A percentile compares a stretch with the other conserved stretches of the same genome.
Conservation (phyloP, 2,329 filamentous ascomycete genomes). For the Coniella vitis region DNA sequence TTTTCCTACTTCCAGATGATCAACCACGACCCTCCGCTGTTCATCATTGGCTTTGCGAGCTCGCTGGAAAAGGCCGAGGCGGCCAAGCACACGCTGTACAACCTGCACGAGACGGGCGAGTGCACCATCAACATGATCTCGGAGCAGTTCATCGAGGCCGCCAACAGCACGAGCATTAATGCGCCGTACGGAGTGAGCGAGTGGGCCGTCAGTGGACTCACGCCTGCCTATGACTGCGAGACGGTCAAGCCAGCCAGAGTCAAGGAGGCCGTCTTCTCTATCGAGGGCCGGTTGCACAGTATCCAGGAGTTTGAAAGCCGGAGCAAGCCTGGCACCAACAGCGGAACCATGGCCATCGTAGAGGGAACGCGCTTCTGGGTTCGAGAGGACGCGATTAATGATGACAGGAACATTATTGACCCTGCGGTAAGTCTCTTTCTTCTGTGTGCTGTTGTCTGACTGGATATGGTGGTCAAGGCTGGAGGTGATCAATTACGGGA, state of each 20-base stretch:
- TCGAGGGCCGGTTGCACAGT: slow-evolving; percentile 75
- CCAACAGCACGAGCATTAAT: slow-evolving; percentile 74
- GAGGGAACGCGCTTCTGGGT: slow-evolving; percentile 88
- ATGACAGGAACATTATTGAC: slow-evolving; percentile 67
- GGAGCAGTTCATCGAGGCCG: slow-evolving; percentile 80
- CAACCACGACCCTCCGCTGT: slow-evolving; percentile 76
- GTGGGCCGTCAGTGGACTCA: slow-evolving; percentile 73
- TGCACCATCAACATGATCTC: slow-evolving; percentile 83
- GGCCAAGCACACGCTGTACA: slow-evolving; percentile 71
- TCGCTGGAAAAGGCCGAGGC: slow-evolving; percentile 42
- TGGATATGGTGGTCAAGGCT: too few relatives aligned
- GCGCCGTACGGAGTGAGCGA: slow-evolving; percentile 70
- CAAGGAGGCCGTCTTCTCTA: slow-evolving; percentile 72
- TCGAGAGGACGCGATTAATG: slow-evolving; percentile 78
- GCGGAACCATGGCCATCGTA: slow-evolving; percentile 66
- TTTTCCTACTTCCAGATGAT: slow-evolving; percentile 80
- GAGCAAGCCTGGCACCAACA: slow-evolving; percentile 64
- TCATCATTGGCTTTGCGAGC: slow-evolving; percentile 49
- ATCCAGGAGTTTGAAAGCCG: slow-evolving; percentile 71
- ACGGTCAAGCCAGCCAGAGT: slow-evolving; percentile 67
- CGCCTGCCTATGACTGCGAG: slow-evolving; percentile 55
- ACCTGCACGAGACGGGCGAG: slow-evolving; percentile 63
- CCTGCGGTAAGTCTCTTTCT: slow-evolving; percentile 45
- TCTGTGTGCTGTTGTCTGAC: too few relatives aligned
- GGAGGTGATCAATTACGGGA: too few relatives aligned